Conservation (phyloP, 148 eudicot species). For the Rheum nobile region DNA sequence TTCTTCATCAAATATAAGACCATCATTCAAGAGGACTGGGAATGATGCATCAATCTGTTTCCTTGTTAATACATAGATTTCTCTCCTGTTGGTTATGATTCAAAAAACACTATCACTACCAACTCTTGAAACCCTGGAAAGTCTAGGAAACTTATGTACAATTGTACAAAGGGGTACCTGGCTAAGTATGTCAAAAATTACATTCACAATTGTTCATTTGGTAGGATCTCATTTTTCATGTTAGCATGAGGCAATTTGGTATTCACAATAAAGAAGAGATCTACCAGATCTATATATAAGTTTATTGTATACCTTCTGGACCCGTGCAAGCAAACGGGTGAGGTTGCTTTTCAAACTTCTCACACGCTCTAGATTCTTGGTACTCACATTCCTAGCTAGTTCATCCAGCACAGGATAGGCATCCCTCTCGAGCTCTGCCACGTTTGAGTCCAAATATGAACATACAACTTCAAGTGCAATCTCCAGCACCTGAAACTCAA, state of each 20-base stretch:
- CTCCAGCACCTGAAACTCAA: slow-evolving; percentile 92
- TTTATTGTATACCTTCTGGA: slow-evolving; percentile 66
- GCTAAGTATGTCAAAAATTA: neutral
- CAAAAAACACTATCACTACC: neutral
- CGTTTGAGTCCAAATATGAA: slow-evolving; percentile 69
- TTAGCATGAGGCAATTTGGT: neutral
- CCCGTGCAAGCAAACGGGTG: slow-evolving; percentile 90
- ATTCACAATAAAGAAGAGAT: neutral
- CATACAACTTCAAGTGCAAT: slow-evolving; percentile 90
- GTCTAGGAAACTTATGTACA: neutral
- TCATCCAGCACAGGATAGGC: slow-evolving; percentile 94
- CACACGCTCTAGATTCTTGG: slow-evolving; percentile 90
- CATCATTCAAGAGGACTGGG: neutral
- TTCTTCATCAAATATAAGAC: neutral
- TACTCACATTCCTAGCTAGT: slow-evolving; percentile 79
- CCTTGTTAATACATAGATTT: neutral
- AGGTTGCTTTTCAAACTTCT: slow-evolving; percentile 91
- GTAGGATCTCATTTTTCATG: neutral
- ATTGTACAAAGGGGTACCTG: neutral
- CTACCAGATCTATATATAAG: neutral
- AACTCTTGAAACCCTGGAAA: neutral
- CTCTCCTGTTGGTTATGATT: neutral
- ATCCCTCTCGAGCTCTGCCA: slow-evolving; percentile 76
- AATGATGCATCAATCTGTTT: neutral
- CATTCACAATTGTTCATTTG: neutral